Conservation (phyloP, 148 eudicot species). For the Cornus kousa region DNA sequence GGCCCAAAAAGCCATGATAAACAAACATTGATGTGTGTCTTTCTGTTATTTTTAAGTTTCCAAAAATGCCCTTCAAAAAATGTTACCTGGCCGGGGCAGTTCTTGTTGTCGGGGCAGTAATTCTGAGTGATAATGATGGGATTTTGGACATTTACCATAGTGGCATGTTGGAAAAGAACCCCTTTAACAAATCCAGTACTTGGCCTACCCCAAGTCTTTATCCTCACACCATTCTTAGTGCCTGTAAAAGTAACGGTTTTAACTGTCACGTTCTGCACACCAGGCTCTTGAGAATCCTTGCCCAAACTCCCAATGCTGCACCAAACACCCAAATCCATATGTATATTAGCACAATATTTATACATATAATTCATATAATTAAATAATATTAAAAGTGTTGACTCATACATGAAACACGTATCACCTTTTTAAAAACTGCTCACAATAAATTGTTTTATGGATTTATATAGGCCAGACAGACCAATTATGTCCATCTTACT, state of each 20-base stretch:
- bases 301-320: constrained; percentile 22
- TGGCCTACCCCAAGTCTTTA: constrained; percentile 12
- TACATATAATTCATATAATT: background rate
- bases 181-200: constrained; percentile 14
- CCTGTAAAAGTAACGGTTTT: constrained; percentile 8
- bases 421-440: too few relatives aligned
- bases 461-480: too few relatives aligned
- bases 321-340: background rate
- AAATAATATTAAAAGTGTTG: too few relatives aligned
- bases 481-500: too few relatives aligned
- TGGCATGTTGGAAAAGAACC: constrained; percentile 5
- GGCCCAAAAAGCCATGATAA: too few relatives aligned
- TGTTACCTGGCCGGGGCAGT: constrained; percentile 21
- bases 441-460: too few relatives aligned
- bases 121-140: constrained; percentile 22
- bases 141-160: constrained; percentile 18
- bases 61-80: background rate
- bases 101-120: constrained; percentile 16
- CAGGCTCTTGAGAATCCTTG: constrained; percentile 6
- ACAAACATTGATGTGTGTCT: background rate
- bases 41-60: background rate
- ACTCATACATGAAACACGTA: too few relatives aligned
- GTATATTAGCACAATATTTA: background rate
- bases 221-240: constrained; percentile 16
- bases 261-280: constrained; percentile 19